A percentile compares a stretch with the other conserved stretches of the same genome.
These are phyloP conservation scores for Cutaneotrichosporon dermatis DNA, from an alignment of 1,284 basidiomycete genomes.

Conservation along the genomic window DNA sequence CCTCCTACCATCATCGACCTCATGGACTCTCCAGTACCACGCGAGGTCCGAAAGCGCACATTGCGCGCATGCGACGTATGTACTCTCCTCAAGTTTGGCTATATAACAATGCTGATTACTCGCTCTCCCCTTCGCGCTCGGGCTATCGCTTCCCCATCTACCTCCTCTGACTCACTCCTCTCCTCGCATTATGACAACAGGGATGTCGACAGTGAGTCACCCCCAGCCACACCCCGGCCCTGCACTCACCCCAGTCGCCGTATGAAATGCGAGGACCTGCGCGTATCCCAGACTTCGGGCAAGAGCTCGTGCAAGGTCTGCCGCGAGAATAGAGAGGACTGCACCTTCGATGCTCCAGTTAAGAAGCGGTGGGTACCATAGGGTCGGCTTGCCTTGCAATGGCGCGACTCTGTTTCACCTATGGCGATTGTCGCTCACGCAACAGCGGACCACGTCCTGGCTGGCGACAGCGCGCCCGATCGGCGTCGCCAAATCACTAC, in stretches of 20 bases:
- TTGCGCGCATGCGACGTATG: slow-evolving; percentile 24
- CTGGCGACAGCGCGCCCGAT: slow-evolving; percentile 7
- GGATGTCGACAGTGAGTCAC: slow-evolving; percentile 22
- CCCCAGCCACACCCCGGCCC: not conserved
- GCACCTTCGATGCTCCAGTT: slow-evolving; percentile 26
- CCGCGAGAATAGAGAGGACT: slow-evolving; percentile 23
- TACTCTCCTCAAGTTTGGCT: not conserved
- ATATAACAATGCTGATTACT: not conserved
- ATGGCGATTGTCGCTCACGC: not conserved
- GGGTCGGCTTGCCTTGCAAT: too few species aligned
- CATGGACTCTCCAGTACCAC: not conserved
- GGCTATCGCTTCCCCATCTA: not conserved
- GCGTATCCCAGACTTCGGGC: slow-evolving; percentile 2
- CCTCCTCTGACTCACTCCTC: not conserved
- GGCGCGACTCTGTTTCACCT: too few species aligned
- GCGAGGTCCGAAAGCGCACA: slow-evolving; percentile 14
- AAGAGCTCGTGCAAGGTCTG: slow-evolving; percentile 23
- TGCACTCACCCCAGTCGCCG: slow-evolving; percentile 16
- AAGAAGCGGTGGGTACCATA: slow-evolving; percentile 24
- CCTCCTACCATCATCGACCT: not conserved
- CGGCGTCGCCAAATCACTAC: not conserved
- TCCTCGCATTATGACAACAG: slow-evolving; percentile 1
- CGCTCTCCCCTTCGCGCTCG: not conserved
- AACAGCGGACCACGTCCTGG: slow-evolving; percentile 12
- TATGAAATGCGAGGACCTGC: slow-evolving; percentile 28